Base-by-base conservation (phyloP, 1,284 basidiomycete species). In the Boletus subluridellus region DNA sequence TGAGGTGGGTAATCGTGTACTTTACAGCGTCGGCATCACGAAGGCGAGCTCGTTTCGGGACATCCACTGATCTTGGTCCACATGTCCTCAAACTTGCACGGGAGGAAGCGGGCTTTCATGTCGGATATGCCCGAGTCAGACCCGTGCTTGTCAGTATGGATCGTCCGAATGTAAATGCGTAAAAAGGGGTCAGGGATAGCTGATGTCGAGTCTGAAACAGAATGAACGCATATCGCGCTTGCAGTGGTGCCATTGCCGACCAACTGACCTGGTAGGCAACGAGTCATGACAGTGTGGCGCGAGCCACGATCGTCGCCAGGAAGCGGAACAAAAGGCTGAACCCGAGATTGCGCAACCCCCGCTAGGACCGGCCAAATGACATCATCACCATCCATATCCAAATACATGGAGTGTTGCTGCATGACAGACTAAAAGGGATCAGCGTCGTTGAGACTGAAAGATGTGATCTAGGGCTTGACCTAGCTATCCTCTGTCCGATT, bases 61-160 rank as follows among this genome's bases (percentile, higher is more conserved):
- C 11, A 45, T 50, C 5, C 60, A 63, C 60, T 52, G 51, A 76
- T 76, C 67, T 75, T 77, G 59, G 67, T 61, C 69, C 77, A 78
- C 58, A 76, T 73, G 59, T 78, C 77, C 58, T 77, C 75, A 50
- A 78, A 76, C 56, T 70, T 73, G 61, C 73, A 71, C 12, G 77
- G 69, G 24, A 73, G 57, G 63, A 77, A 79, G 4, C 77, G 67
- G 2, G 78, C 78, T 58, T 79, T 76, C 54, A 67, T 72, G 57
- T 82, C 79, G 55, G 77, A 80, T 12, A 69, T 68, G 42, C 76
- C 77, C 17, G 77, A 71, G 63, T 81, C 80, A 28, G 73, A 75
- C 8, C 80, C 80, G 55, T 82, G 80, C 68, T 81, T 82, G 65
- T 66, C 68, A n/a, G 73, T 69, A 50, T 79, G 77, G 46, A 81